Evolutionary conservation across 208 protist species (phyloP).

Genomic region (Wallacemonas sp.): DNA sequence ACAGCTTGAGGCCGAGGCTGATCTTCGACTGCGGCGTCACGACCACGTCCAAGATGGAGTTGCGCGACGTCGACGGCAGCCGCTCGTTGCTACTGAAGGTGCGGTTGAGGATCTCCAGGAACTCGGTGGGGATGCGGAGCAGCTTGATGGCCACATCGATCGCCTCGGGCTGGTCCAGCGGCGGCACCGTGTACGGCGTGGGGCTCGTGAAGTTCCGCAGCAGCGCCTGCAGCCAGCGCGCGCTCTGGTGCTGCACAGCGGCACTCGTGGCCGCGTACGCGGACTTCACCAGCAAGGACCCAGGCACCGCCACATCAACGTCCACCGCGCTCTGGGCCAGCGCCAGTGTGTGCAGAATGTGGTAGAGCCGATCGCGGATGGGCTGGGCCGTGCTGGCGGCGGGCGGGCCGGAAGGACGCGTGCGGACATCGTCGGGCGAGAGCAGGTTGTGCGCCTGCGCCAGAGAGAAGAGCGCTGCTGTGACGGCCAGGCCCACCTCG

Average conservation of each 20-base stretch:
- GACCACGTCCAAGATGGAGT: slow-evolving; percentile 50
- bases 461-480: slow-evolving; percentile 34
- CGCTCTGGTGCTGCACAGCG: slow-evolving; percentile 27
- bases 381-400: slow-evolving; percentile 15
- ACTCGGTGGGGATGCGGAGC: slow-evolving; percentile 32
- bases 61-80: slow-evolving; percentile 46
- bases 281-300: neutral
- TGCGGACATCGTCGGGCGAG: neutral
- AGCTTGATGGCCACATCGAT: slow-evolving; percentile 39
- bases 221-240: slow-evolving; percentile 33
- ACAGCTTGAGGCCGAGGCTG: slow-evolving; percentile 54
- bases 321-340: slow-evolving; percentile 44
- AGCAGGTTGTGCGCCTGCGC: slow-evolving; percentile 16
- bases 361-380: slow-evolving; percentile 24
- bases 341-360: slow-evolving; percentile 39
- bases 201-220: slow-evolving; percentile 39
- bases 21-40: slow-evolving; percentile 68
- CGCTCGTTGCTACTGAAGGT: slow-evolving; percentile 59
- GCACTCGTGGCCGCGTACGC: neutral
- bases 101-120: slow-evolving; percentile 64
- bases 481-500: slow-evolving; percentile 23
- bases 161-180: slow-evolving; percentile 22
- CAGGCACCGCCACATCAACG: slow-evolving; percentile 39
- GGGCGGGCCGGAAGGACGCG: neutral
- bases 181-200: slow-evolving; percentile 25